phyloP scores from a whole-genome alignment of 2,329 filamentous ascomycete species.

The Cordyceps tenuipes region DNA sequence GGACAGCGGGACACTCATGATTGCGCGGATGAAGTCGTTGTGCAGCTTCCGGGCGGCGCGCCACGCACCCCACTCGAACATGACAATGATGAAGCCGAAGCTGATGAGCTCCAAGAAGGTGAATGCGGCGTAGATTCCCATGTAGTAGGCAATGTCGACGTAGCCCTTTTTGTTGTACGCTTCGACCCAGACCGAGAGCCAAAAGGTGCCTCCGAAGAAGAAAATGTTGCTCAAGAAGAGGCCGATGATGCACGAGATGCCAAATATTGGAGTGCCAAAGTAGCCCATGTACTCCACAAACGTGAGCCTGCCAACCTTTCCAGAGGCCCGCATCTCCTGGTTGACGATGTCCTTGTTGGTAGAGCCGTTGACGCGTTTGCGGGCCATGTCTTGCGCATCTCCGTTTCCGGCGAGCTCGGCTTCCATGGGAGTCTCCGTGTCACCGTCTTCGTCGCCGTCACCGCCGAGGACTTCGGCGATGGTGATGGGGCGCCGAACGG shows the following conservation, averaged over 20 bases:
- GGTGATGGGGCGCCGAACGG: slow-evolving; percentile 36
- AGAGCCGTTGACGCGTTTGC: slow-evolving; percentile 29
- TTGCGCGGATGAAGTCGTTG: slow-evolving; percentile 40
- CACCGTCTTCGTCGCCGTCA: slow-evolving; percentile 26
- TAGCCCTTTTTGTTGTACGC: slow-evolving; percentile 36
- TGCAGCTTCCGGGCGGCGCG: slow-evolving; percentile 46
- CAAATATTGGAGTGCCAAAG: slow-evolving; percentile 39
- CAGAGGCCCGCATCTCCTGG: slow-evolving; percentile 40
- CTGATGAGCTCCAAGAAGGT: slow-evolving; percentile 35
- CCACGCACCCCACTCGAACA: slow-evolving; percentile 49
- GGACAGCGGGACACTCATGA: slow-evolving; percentile 45
- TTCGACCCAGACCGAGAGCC: slow-evolving; percentile 48
- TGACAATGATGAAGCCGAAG: slow-evolving; percentile 33
- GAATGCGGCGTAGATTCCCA: slow-evolving; percentile 42
- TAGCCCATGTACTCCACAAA: slow-evolving; percentile 44
- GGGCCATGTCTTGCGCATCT: slow-evolving; percentile 21
- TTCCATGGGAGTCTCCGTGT: slow-evolving; percentile 20
- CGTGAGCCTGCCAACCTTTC: slow-evolving; percentile 35
- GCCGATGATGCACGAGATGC: slow-evolving; percentile 29
- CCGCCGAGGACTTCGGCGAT: slow-evolving; percentile 31
- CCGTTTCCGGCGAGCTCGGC: slow-evolving; percentile 21
- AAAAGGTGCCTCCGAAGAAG: slow-evolving; percentile 35
- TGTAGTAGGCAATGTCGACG: slow-evolving; percentile 40
- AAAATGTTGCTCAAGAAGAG: slow-evolving; percentile 34
- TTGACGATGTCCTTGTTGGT: slow-evolving; percentile 34